Evolutionary conservation across 2,329 filamentous ascomycete species (phyloP), one percentile per base, ranked within the genome.

Genomic region (Aspergillus clavatus): DNA sequence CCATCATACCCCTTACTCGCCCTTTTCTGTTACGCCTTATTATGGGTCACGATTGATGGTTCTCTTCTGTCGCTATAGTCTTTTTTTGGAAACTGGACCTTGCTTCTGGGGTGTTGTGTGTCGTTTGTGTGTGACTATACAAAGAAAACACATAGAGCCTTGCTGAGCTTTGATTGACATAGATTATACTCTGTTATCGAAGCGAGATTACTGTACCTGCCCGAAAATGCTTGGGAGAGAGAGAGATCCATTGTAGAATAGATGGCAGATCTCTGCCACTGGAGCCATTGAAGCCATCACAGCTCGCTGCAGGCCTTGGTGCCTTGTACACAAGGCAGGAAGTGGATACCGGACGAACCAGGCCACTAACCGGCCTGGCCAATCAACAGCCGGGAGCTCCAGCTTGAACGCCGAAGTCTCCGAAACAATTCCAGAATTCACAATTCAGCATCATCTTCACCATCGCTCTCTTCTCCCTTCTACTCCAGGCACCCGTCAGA

Each of bases 41-140:
- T 43, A 50, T 43, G 48, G 45, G 36, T 42, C 38, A 50, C 31
- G 48, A 50, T 42, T 50, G 36, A 50, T 40, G 48, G 43, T 44
- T 42, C 40, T 47, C 42, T 40, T 22, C 37, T 38, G 22, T 11
- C 18, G 18, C 31, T 5, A 11, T 35, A 18, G 31, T 21, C 14
- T 18, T 18, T 18, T 35, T 19, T 10, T 7, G 16, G 8, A 10
- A 11, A 18, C 5, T 35, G 16, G 18, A 16, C 31, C 18, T 35
- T 35, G 31, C 31, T 35, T 18, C 31, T 35, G 31, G n/a, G n/a
- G 31, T 19, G 31, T 35, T 35, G 18, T 10, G 10, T 35, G 16
- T 35, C 10, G 8, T 21, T 6, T 18, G 16, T 35, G 18, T 12
- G 31, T 16, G 31, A 24, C 8, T 19, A 21, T 35, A 35, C 11